Base-by-base conservation (phyloP, 2,329 filamentous ascomycete genomes). In the Pseudohalonectria lignicola region DNA sequence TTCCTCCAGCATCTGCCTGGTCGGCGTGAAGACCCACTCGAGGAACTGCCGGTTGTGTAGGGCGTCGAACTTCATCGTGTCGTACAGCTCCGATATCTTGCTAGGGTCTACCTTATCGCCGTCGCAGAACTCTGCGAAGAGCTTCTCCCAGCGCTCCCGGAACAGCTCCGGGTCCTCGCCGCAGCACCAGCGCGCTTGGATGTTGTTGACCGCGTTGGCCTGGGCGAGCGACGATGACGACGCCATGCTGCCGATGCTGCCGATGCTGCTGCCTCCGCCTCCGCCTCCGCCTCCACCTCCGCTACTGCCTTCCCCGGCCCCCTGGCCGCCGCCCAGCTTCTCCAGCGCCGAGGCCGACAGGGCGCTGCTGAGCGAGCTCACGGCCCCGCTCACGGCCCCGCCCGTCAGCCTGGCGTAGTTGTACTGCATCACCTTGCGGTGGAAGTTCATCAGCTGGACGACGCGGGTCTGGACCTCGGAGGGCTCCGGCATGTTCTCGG, bases 1-100 rank as follows among this genome's bases (percentile, higher is more conserved):
- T 37, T 90, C 83, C 39, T 83, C 82, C 10, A 90, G 65, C 61
- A 94, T 85, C 41, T 69, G 71, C 50, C 77, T 79, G 25, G 85
- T 80, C 2, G 92, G 92, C 13, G 87, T 94, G 50, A 98, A 98
- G 0, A 95, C 82, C 86, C 92, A 96, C 58, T 98, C 92, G 4
- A 98, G 66, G 52, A 98, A 98, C 45, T 87, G 86, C 3, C 92
- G 79, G 54, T 98, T 98, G 61, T 98, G 93, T 12, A 98, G 69
- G 1, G 92, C 92, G 57, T 98, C 92, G 47, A 96, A 98, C 60
- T 98, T 98, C 92, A 98, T 96, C 16, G 90, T 96, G 58, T 98
- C 92, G 57, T 98, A 98, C 3, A 98, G 73, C 63, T 98, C 92
- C 5, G 87, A 95, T 44, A 98, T 90, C 65, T 98, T 98, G 68